Evolutionary conservation across 2,329 filamentous ascomycete genomes (phyloP).

Genomic region (Sclerotiophoma versabilis): DNA sequence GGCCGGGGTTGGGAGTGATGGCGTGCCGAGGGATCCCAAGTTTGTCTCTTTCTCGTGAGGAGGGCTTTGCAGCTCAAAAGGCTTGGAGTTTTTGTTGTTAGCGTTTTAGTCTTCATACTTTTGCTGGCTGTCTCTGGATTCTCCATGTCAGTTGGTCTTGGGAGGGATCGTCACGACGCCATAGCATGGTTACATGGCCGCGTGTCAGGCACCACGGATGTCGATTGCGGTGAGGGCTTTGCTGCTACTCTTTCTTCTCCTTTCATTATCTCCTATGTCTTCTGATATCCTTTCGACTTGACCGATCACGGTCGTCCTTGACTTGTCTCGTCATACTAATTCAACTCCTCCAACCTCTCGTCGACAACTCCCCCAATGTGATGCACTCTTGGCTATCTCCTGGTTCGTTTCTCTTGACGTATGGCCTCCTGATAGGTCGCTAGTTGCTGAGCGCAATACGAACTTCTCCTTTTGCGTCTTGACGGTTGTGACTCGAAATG

Average conservation of each 20-base stretch:
- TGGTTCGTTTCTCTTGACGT: not conserved
- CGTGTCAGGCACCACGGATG: no score
- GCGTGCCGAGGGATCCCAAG: constrained; percentile 87
- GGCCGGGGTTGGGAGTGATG: constrained; percentile 88
- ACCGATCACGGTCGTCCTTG: not conserved
- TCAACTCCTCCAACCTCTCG: not conserved
- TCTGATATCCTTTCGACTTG: constrained; percentile 7
- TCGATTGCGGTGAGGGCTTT: no score
- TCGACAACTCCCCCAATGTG: not conserved
- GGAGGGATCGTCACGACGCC: no score
- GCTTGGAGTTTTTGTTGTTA: constrained; percentile 1
- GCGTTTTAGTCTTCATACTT: not conserved
- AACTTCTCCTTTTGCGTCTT: not conserved
- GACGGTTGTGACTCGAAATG: not conserved
- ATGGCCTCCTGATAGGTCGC: no score
- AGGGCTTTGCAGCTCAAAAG: not conserved
- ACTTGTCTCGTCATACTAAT: not conserved
- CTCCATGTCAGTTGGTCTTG: not conserved
- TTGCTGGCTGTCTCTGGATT: not conserved
- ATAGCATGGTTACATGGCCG: no score
- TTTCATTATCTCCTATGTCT: constrained; percentile 13
- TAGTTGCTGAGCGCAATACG: not conserved
- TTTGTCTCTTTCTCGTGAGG: constrained; percentile 83
- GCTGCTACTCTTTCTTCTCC: not conserved
- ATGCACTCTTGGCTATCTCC: not conserved